These are phyloP conservation scores for Globisporangium abappressorium DNA, from an alignment of 352 stramenopile species.

Conservation along the genomic window DNA sequence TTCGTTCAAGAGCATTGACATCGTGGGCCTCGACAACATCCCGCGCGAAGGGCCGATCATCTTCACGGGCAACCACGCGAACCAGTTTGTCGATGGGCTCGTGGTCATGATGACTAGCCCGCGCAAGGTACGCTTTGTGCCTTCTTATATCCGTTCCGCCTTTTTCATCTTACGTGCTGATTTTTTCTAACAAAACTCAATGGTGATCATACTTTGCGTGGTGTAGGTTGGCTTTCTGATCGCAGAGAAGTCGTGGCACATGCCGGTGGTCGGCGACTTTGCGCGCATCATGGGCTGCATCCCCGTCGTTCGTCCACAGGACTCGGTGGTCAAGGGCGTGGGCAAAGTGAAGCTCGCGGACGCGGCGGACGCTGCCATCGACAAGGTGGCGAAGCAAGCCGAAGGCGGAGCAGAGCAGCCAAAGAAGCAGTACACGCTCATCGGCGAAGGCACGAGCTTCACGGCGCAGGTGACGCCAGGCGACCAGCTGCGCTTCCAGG, in stretches of 20 bases:
- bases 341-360: slow-evolving; percentile 64
- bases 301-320: slow-evolving; percentile 95
- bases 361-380: slow-evolving; percentile 24
- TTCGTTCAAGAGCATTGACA: slow-evolving; percentile 97
- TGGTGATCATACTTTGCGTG: not conserved
- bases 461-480: slow-evolving; percentile 69
- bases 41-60: slow-evolving; percentile 95
- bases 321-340: slow-evolving; percentile 71
- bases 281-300: slow-evolving; percentile 95
- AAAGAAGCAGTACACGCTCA: slow-evolving; percentile 40
- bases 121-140: slow-evolving; percentile 64
- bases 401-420: slow-evolving; percentile 11
- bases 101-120: slow-evolving; percentile 94
- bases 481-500: slow-evolving; percentile 79
- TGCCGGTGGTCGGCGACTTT: slow-evolving; percentile 93
- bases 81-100: slow-evolving; percentile 98
- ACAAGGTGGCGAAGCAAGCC: slow-evolving; percentile 21
- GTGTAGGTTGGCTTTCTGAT: slow-evolving; percentile 93
- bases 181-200: not conserved
- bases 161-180: not conserved
- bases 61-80: slow-evolving; percentile 97
- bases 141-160: not conserved
- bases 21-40: slow-evolving; percentile 96
- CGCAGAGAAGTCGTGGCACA: slow-evolving; percentile 95
- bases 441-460: slow-evolving; percentile 71